Evolutionary conservation across 768 basidiomycete genomes (phyloP).

Genomic region (Trametes sanguinea): DNA sequence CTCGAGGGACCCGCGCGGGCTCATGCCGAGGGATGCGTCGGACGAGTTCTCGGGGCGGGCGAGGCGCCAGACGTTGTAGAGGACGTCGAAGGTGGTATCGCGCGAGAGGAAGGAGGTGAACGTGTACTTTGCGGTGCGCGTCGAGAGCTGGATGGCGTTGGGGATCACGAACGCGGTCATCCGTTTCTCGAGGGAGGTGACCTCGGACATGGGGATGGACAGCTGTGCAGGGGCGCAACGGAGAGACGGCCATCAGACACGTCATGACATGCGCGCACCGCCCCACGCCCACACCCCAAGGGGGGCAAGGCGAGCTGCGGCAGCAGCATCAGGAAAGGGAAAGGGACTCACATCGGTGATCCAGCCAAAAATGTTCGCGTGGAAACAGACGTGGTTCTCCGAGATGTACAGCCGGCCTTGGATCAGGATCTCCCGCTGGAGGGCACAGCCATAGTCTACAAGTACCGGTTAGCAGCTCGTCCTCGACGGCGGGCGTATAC

Average conservation of each 20-base stretch:
- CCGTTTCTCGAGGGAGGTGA: slow-evolving; percentile 86
- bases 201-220: slow-evolving; percentile 85
- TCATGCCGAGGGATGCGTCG: slow-evolving; percentile 20
- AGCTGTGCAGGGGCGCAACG: slow-evolving; percentile 48
- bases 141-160: slow-evolving; percentile 91
- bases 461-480: slow-evolving; percentile 4
- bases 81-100: slow-evolving; percentile 95
- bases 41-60: slow-evolving; percentile 67
- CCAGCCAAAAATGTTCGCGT: slow-evolving; percentile 99
- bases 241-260: slow-evolving; percentile 12
- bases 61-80: slow-evolving; percentile 93
- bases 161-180: slow-evolving; percentile 99
- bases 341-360: slow-evolving; percentile 80
- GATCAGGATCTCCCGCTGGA: slow-evolving; percentile 94
- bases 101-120: slow-evolving; percentile 97
- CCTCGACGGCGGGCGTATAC: not conserved
- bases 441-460: slow-evolving; percentile 94
- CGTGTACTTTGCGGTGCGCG: slow-evolving; percentile 80
- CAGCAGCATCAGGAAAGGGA: not conserved
- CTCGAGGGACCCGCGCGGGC: slow-evolving; percentile 32
- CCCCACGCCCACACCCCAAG: not conserved
- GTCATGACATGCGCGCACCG: slow-evolving; percentile 5
- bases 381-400: slow-evolving; percentile 99
- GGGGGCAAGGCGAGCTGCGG: not conserved
- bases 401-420: slow-evolving; percentile 97